Base-by-base conservation (phyloP, 2,329 filamentous ascomycete genomes). In the Aspergillus persii region DNA sequence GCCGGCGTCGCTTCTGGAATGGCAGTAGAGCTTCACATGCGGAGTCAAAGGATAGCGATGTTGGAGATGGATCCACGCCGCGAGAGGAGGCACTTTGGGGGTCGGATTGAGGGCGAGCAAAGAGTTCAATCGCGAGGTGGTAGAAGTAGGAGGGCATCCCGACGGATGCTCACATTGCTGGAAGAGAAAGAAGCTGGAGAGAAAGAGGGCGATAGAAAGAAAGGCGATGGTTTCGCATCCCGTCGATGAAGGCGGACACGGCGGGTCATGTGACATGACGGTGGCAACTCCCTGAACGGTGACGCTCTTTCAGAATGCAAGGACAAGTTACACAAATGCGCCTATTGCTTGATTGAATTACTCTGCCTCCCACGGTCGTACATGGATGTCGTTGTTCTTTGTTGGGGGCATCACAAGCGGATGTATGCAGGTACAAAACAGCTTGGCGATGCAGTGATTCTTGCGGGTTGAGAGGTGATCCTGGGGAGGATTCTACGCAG, bases 141-240 rank as follows among this genome's bases (percentile, higher is more conserved):
- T 86, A 89, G 72, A 87, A 87, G 72, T 86, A 87, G 53, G 83
- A 81, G 71, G 82, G 83, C 84, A 86, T 86, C 65, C 78, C 76
- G 76, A 64, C 66, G 61, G 66, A 70, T 68, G 57, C 62, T 74
- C 68, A 69, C 66, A 67, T 68, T 62, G 52, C 61, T 62, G 57
- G 50, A 53, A 30, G n/a, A 30, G 39, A 29, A 29, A 8, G 53
- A 54, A 29, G 44, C 4, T 23, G 44, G 26, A 47, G 44, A 47
- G 26, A 47, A 23, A 23, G 18, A 23, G 18, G 18, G 18, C 18
- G 18, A 23, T 23, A 23, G 18, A 23, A 23, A 23, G 18, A 23
- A 23, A 23, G 18, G 18, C 18, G 18, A 23, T 23, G 18, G 18
- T 23, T 23, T 23, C 18, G 18, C 18, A 23, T 23, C 18, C 18